Percentiles rank a stretch among this genome's conserved stretches.
Conservation (phyloP, 2,329 filamentous ascomycete genomes). For the Cytospora leucostoma region DNA sequence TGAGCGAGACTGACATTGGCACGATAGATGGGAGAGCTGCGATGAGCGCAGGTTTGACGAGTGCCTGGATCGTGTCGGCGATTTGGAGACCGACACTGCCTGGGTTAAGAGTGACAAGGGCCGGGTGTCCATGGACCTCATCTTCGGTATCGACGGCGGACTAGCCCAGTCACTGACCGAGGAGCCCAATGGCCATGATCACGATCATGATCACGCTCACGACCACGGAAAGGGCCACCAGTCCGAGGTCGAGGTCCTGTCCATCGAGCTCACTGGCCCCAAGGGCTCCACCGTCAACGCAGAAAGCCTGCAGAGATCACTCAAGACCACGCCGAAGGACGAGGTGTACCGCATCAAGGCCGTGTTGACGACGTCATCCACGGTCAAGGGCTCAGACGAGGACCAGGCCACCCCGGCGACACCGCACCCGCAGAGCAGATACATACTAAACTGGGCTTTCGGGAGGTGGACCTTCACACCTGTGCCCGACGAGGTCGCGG, state of each 20-base stretch:
- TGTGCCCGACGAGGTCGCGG: slow-evolving; percentile 41
- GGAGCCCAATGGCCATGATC: slow-evolving; percentile 41
- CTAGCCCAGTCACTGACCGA: slow-evolving; percentile 61
- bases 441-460: slow-evolving; percentile 98
- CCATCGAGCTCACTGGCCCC: slow-evolving; percentile 64
- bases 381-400: slow-evolving; percentile 54
- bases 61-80: slow-evolving; percentile 75
- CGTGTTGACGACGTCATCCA: slow-evolving; percentile 50
- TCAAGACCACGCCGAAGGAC: slow-evolving; percentile 79
- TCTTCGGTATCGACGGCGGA: slow-evolving; percentile 87
- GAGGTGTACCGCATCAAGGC: slow-evolving; percentile 96
- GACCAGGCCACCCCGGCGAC: slow-evolving; percentile 41
- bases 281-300: slow-evolving; percentile 50
- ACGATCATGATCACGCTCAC: slow-evolving; percentile 45
- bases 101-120: slow-evolving; percentile 86
- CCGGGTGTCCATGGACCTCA: slow-evolving; percentile 72
- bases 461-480: slow-evolving; percentile 89
- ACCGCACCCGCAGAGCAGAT: slow-evolving; percentile 50
- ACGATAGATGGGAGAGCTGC: slow-evolving; percentile 66
- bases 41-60: slow-evolving; percentile 74
- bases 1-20: background rate
- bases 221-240: slow-evolving; percentile 61
- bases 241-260: slow-evolving; percentile 90
- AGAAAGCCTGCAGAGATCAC: slow-evolving; percentile 65
- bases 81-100: slow-evolving; percentile 77